Evolutionary conservation across 2,329 filamentous ascomycete species (phyloP), one percentile per base, ranked within the genome.

Genomic region (Penicillium nordicum): DNA sequence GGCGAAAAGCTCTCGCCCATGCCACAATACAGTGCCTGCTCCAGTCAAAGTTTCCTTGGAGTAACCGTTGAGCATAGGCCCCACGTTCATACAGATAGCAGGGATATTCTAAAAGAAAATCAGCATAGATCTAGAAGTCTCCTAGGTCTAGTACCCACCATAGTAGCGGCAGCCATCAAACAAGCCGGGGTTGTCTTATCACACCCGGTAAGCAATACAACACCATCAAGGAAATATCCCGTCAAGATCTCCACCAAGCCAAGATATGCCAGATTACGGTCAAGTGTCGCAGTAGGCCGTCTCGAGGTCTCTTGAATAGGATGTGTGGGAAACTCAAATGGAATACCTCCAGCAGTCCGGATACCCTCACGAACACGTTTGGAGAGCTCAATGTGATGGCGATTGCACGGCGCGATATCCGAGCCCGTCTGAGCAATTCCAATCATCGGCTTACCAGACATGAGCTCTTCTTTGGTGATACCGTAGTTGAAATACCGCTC

Each of bases 111-210:
- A 23, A 36, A 12, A 25, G 47, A 27, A 12, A 25, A 32, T 65
- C 36, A 64, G 58, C 42, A 36, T 23, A 5, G 25, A 44, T 25
- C 4, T 25, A 14, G 6, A 8, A 16, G 44, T 38, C 1, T 23
- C 2, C 18, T 16, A 5, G 34, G 16, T 37, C 34, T 5, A 10
- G 70, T 67, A 55, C 53, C 10, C 57, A 76, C 74, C 65, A 82
- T 73, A 2, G 79, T 80, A 38, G 79, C 78, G 5, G 79, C 79
- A 14, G 79, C 79, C 79, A 82, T 82, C 45, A 82, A 67, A 50
- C 73, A 77, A 14, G 78, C 79, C 14, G 79, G 79, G 0, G 79
- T 81, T 5, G 79, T 82, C 73, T 82, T 82, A 60, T 82, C 79
- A 67, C 79, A 82, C 9, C 79, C 79, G 0, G 79, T 81, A 48